Conservation (phyloP, 2,329 filamentous ascomycete species). For the Fusarium bactridioides region DNA sequence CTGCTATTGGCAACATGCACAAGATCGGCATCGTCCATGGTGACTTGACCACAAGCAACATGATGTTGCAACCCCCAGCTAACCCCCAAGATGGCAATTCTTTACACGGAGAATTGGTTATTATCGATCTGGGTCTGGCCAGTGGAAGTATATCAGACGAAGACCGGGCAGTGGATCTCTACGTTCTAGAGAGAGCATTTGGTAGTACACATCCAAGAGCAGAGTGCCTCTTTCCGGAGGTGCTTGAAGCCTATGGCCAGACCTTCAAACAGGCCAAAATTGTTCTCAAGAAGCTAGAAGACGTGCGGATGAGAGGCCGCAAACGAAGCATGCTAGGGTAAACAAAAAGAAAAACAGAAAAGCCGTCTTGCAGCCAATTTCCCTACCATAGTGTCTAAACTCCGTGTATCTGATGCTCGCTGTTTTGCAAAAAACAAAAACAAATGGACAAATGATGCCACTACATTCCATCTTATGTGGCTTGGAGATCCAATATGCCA, state of each 20-base stretch:
- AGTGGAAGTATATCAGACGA: slow-evolving; percentile 84
- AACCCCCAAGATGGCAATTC: slow-evolving; percentile 32
- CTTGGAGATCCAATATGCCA: slow-evolving; percentile 23
- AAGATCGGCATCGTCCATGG: slow-evolving; percentile 88
- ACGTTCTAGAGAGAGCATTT: slow-evolving; percentile 94
- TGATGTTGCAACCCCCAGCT: slow-evolving; percentile 73
- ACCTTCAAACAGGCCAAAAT: slow-evolving; percentile 77
- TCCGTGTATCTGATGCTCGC: slow-evolving; percentile 47
- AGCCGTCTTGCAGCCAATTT: slow-evolving; percentile 40
- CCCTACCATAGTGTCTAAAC: slow-evolving; percentile 38
- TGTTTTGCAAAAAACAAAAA: slow-evolving; percentile 38
- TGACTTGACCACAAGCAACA: slow-evolving; percentile 95
- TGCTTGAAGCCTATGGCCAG: slow-evolving; percentile 77
- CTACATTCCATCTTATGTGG: slow-evolving; percentile 17
- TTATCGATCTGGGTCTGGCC: slow-evolving; percentile 95
- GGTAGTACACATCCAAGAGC: slow-evolving; percentile 91
- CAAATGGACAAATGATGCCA: slow-evolving; percentile 30
- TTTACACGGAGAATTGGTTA: slow-evolving; percentile 77
- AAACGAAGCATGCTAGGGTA: slow-evolving; percentile 97
- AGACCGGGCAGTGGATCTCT: slow-evolving; percentile 93
- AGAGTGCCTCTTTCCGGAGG: slow-evolving; percentile 75
- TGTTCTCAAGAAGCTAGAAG: slow-evolving; percentile 84
- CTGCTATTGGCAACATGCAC: slow-evolving; percentile 79
- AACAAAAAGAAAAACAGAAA: slow-evolving; percentile 26
- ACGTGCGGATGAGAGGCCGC: slow-evolving; percentile 90